phyloP scores from a whole-genome alignment of 371 early-diverging fungal species.

The Dinochytrium kinnereticum region DNA sequence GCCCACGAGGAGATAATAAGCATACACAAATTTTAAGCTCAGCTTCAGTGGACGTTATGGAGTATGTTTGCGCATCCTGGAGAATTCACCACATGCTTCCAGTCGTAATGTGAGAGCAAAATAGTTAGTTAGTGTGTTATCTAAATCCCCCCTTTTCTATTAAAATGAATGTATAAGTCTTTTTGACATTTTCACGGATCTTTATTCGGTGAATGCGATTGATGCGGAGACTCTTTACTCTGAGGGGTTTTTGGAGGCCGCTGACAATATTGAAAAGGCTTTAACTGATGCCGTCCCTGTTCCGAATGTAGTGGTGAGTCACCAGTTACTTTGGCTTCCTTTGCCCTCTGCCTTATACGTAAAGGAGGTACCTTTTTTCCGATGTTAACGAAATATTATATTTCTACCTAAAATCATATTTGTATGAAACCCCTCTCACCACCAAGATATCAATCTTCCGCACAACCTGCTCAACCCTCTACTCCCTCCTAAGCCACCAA shows the following conservation, averaged over 20 bases:
- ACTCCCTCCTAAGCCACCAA: constrained; percentile 24
- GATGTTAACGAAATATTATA: too few relatives aligned
- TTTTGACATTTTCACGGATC: constrained; percentile 19
- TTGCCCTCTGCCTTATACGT: too few relatives aligned
- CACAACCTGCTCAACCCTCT: constrained; percentile 6
- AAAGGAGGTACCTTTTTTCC: too few relatives aligned
- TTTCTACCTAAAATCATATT: constrained; percentile 3
- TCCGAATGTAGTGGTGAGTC: not conserved
- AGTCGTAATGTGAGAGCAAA: constrained; percentile 22
- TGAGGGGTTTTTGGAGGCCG: not conserved
- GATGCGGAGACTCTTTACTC: not conserved
- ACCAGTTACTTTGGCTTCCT: too few relatives aligned
- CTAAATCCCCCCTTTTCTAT: not conserved
- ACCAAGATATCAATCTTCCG: constrained; percentile 21
- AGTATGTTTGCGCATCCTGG: constrained; percentile 33
- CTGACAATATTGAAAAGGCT: not conserved
- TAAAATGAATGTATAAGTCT: not conserved
- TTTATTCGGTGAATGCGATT: constrained; percentile 5
- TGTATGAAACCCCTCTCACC: not conserved
- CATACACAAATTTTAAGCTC: not conserved
- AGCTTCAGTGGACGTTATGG: constrained; percentile 12
- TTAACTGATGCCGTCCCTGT: not conserved
- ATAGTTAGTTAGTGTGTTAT: not conserved
- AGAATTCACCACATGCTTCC: constrained; percentile 18
- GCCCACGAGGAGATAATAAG: too few relatives aligned